These are phyloP conservation scores for Leccinum imitatum DNA, from an alignment of 768 basidiomycete genomes.

Conservation along the genomic window DNA sequence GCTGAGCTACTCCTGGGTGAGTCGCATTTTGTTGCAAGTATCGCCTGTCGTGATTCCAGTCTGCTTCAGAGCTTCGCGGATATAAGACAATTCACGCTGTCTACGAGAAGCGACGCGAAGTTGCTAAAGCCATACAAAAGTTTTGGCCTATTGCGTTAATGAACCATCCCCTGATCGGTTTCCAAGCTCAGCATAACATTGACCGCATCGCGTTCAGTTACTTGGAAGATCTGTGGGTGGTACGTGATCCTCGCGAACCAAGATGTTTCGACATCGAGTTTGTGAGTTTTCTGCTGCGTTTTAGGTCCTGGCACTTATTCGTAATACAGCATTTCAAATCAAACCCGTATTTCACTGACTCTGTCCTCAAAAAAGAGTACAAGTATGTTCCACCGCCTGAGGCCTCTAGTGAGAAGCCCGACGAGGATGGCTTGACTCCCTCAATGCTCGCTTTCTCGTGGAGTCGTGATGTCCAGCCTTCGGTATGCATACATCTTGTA, in stretches of 20 bases:
- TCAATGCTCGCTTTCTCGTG: constrained; percentile 81
- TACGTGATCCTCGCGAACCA: constrained; percentile 68
- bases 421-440: constrained; percentile 72
- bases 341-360: constrained; percentile 80
- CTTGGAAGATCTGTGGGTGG: constrained; percentile 84
- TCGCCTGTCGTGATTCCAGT: constrained; percentile 10
- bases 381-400: constrained; percentile 60
- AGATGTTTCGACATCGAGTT: constrained; percentile 86
- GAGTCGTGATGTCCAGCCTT: constrained; percentile 68
- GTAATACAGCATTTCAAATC: constrained; percentile 70
- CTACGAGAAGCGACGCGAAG: constrained; percentile 68
- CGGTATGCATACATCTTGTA: constrained; percentile 43
- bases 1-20: constrained; percentile 71
- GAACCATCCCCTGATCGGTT: constrained; percentile 63
- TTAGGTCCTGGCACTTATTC: constrained; percentile 6
- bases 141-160: constrained; percentile 88
- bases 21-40: constrained; percentile 25
- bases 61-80: constrained; percentile 57
- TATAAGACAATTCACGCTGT: constrained; percentile 56
- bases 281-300: constrained; percentile 49
- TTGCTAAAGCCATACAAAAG: constrained; percentile 64
- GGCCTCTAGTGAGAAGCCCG: constrained; percentile 55
- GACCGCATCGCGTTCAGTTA: constrained; percentile 83
- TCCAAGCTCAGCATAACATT: constrained; percentile 67
- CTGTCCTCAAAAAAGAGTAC: constrained; percentile 79